These are phyloP conservation scores for Russula vinacea DNA, from an alignment of 768 basidiomycete species.

Conservation along the genomic window DNA sequence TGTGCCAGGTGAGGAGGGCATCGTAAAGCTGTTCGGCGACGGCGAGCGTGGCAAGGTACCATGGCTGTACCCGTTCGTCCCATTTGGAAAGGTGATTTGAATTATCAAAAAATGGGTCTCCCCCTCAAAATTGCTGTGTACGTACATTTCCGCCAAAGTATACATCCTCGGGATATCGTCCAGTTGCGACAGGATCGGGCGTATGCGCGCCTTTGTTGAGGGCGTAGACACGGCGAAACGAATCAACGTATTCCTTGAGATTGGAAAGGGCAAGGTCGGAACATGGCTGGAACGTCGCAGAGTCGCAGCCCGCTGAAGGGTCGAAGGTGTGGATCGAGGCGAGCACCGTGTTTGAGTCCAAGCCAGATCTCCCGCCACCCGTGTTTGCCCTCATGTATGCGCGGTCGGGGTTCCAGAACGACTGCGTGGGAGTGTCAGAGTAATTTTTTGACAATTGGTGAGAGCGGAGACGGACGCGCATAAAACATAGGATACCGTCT, in stretches of 20 bases:
- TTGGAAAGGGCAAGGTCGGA: slow-evolving; percentile 72
- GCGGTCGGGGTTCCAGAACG: neutral
- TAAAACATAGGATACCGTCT: slow-evolving; percentile 55
- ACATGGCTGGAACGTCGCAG: slow-evolving; percentile 35
- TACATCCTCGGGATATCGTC: slow-evolving; percentile 63
- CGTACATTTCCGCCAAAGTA: slow-evolving; percentile 55
- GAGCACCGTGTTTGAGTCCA: slow-evolving; percentile 44
- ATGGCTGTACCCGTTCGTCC: slow-evolving; percentile 46
- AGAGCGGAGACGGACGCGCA: slow-evolving; percentile 48
- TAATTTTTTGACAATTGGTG: neutral
- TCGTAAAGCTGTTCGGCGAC: slow-evolving; percentile 76
- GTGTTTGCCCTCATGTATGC: slow-evolving; percentile 58
- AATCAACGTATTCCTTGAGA: slow-evolving; percentile 55
- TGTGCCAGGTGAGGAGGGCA: slow-evolving; percentile 50
- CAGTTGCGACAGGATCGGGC: slow-evolving; percentile 44
- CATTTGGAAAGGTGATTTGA: neutral
- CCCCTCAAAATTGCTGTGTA: neutral
- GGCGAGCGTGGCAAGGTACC: slow-evolving; percentile 71
- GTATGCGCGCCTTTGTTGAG: slow-evolving; percentile 59
- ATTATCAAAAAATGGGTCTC: too few species aligned
- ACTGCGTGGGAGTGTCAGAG: neutral
- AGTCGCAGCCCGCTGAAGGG: slow-evolving; percentile 64
- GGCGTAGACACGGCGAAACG: slow-evolving; percentile 62
- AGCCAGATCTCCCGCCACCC: slow-evolving; percentile 65
- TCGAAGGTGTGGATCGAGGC: slow-evolving; percentile 72